A percentile compares a stretch with the other conserved stretches of the same genome.
Conservation (phyloP, 2,329 filamentous ascomycete genomes). For the Nemania serpens region DNA sequence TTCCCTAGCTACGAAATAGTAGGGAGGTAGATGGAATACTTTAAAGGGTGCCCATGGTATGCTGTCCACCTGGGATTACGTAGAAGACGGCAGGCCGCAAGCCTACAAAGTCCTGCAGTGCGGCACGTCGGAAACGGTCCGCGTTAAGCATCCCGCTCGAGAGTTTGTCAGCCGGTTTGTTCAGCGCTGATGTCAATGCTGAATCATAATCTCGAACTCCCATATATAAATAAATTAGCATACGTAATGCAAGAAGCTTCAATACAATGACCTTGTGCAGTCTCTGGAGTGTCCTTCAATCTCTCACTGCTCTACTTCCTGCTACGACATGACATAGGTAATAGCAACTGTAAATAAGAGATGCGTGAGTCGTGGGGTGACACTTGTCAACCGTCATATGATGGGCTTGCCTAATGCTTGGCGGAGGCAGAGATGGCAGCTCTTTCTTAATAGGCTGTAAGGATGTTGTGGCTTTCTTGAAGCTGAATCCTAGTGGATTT, state of each 20-base stretch:
- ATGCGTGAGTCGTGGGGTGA: constrained; percentile 8
- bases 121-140: background rate
- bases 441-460: background rate
- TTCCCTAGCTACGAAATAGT: too few relatives aligned
- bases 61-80: too few relatives aligned
- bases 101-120: background rate
- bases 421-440: background rate
- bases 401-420: background rate
- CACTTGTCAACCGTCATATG: background rate
- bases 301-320: too few relatives aligned
- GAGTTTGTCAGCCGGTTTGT: background rate
- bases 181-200: background rate
- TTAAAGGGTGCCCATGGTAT: too few relatives aligned
- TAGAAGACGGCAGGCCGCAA: too few relatives aligned
- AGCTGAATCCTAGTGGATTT: background rate
- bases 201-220: background rate
- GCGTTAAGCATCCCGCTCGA: background rate
- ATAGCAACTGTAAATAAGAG: too few relatives aligned
- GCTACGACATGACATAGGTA: too few relatives aligned
- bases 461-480: background rate
- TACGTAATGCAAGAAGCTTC: background rate
- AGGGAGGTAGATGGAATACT: too few relatives aligned
- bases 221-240: background rate
- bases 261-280: background rate
- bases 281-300: too few relatives aligned